Conservation (phyloP, 164 flowering plant species). For the Macadamia integrifolia region DNA sequence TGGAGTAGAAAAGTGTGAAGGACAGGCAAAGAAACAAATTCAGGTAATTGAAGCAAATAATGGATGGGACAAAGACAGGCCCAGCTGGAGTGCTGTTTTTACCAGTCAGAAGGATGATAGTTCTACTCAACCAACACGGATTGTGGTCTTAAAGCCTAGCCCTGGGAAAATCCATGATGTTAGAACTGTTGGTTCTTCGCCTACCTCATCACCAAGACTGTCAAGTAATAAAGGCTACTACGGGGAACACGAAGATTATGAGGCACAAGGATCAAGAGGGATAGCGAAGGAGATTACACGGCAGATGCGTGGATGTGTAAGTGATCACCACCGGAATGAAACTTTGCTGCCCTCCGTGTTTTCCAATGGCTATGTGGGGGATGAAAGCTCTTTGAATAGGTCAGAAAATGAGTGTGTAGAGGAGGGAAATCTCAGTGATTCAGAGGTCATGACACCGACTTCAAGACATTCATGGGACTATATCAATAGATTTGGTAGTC, state of each 20-base stretch:
- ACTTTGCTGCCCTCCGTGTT: constrained; percentile 61
- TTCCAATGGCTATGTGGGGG: constrained; percentile 82
- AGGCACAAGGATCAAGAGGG: constrained; percentile 49
- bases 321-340: constrained; percentile 54
- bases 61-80: constrained; percentile 31
- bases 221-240: constrained; percentile 26
- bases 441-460: constrained; percentile 71
- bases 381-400: constrained; percentile 73
- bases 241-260: constrained; percentile 44
- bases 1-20: constrained; percentile 26
- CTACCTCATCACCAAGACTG: constrained; percentile 36
- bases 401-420: constrained; percentile 61
- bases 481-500: constrained; percentile 59
- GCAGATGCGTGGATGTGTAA: constrained; percentile 54
- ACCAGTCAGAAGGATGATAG: constrained; percentile 30
- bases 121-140: constrained; percentile 38
- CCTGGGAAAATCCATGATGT: constrained; percentile 46
- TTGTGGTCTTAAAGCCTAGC: constrained; percentile 62
- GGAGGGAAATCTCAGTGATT: constrained; percentile 63
- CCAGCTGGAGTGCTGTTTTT: constrained; percentile 22
- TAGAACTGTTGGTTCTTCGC: constrained; percentile 43
- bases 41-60: constrained; percentile 28
- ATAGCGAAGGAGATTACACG: constrained; percentile 59
- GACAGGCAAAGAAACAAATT: constrained; percentile 29
- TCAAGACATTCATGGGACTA: constrained; percentile 85